Evolutionary conservation across 2,329 filamentous ascomycete genomes (phyloP), one percentile per base, ranked within the genome.

Genomic region (Claviceps lovelessii): DNA sequence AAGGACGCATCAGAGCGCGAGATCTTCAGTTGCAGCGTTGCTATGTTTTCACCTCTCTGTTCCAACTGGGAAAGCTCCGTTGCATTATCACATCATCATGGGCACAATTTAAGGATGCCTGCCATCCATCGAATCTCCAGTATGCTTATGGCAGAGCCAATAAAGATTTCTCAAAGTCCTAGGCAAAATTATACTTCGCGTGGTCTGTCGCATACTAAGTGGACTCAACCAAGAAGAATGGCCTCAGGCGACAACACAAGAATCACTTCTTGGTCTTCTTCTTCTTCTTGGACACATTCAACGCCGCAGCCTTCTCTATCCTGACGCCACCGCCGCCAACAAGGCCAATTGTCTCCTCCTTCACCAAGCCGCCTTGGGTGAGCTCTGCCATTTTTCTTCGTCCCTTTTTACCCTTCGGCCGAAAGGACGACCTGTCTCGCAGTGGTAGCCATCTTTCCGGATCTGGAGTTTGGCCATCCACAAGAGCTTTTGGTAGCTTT

Each of bases 361-460:
- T 83, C 28, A 89, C 86, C 13, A 85, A 72, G 51, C 90, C 91
- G 57, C 93, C 93, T 68, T 97, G 93, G 9, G 88, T 96, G 45
- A 84, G 74, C 61, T 88, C 86, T 58, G 78, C 76, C 5, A 82
- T 84, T 72, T 85, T 86, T 77, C 90, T 85, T 77, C 89, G 91
- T 54, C 88, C 88, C 77, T 95, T 95, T 74, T 86, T 90, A 6
- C 90, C 90, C 73, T 93, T 95, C 8, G 90, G 90, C 50, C 86
- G 77, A 70, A 95, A 98, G 45, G 83, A 87, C 62, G 87, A 93
- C 55, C 93, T 80, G 67, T 98, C 93, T 53, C 86, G 83, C 63
- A 97, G 75, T 13, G 93, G 91, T 57, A 98, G 72, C 93, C 93
- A 98, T 58, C 93, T 79, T 71, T 98, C 93, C 0, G 89, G 84